Percentiles rank a stretch among this genome's conserved stretches.
These are phyloP conservation scores for Boletus fagicola DNA, from an alignment of 768 basidiomycete species.

Conservation along the genomic window DNA sequence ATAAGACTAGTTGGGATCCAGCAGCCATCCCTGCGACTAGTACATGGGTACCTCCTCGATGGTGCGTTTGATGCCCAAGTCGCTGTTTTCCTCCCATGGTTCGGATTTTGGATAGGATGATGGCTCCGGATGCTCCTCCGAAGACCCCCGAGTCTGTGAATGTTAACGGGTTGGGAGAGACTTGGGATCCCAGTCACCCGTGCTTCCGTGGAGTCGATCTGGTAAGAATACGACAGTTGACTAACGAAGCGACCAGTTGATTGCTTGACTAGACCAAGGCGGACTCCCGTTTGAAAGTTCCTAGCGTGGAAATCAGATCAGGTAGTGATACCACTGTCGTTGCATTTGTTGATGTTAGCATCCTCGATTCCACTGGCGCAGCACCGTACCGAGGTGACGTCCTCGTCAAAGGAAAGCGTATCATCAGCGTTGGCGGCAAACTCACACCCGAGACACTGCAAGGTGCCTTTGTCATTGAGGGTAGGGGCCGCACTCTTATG, in stretches of 20 bases:
- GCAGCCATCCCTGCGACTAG: conserved; percentile 22
- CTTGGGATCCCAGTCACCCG: conserved; percentile 21
- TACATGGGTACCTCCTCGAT: conserved; percentile 29
- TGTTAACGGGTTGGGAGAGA: conserved; percentile 25
- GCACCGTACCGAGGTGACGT: conserved; percentile 36
- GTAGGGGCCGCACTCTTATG: conserved; percentile 36
- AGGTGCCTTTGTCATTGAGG: conserved; percentile 27
- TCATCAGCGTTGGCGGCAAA: conserved; percentile 28
- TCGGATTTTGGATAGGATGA: conserved; percentile 17
- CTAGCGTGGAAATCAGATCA: conserved; percentile 25
- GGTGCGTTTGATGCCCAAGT: conserved; percentile 4
- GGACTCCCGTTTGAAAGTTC: conserved; percentile 23
- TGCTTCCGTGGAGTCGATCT: conserved; percentile 25
- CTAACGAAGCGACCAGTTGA: background rate
- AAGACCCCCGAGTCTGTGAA: background rate
- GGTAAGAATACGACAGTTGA: conserved; percentile 5
- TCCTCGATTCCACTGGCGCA: conserved; percentile 36
- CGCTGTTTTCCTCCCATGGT: background rate
- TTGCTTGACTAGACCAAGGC: conserved; percentile 17
- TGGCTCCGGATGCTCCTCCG: conserved; percentile 6
- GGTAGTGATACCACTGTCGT: conserved; percentile 19
- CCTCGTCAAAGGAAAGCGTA: conserved; percentile 32
- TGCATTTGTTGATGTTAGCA: conserved; percentile 32
- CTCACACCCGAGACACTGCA: conserved; percentile 21
- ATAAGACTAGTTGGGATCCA: conserved; percentile 27